Percentiles rank a stretch among this genome's conserved stretches.
phyloP scores from a whole-genome alignment of 2,329 filamentous ascomycete species.

The Hypoxylon sp. region DNA sequence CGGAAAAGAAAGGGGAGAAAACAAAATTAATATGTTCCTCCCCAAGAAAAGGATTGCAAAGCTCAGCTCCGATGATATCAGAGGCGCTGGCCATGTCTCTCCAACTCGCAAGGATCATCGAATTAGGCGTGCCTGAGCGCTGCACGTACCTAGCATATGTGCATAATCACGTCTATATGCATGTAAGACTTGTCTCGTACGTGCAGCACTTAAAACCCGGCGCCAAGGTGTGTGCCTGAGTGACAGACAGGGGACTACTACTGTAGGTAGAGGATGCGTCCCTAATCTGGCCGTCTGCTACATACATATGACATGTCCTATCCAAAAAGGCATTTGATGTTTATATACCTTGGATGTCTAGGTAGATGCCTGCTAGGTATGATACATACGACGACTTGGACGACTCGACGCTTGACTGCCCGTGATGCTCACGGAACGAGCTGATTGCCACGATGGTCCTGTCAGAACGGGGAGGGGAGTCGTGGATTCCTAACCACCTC shows the following conservation, averaged over 20 bases:
- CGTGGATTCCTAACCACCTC: constrained; percentile 8
- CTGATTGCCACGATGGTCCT: constrained; percentile 14
- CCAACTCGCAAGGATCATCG: constrained; percentile 28
- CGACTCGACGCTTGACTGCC: constrained; percentile 21
- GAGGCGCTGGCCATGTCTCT: constrained; percentile 25
- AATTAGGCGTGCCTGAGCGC: constrained; percentile 26
- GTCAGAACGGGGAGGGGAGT: constrained; percentile 11
- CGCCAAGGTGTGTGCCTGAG: too few relatives aligned
- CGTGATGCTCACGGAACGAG: constrained; percentile 26
- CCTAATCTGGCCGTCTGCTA: too few relatives aligned
- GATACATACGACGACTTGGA: constrained; percentile 4
- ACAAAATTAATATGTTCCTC: constrained; percentile 8
- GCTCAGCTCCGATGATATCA: constrained; percentile 31
- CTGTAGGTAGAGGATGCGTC: too few relatives aligned
- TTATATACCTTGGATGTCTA: too few relatives aligned
- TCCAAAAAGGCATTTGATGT: too few relatives aligned
- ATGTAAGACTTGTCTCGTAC: too few relatives aligned
- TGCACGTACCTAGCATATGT: constrained; percentile 22
- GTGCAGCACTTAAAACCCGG: too few relatives aligned
- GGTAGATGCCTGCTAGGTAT: too few relatives aligned
- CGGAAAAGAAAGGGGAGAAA: constrained; percentile 1
- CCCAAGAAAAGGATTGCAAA: constrained; percentile 5
- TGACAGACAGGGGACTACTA: too few relatives aligned
- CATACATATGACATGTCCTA: too few relatives aligned
- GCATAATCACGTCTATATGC: constrained; percentile 10